Evolutionary conservation across 352 stramenopile species (phyloP), one percentile per base, ranked within the genome.

Genomic region (Phytopythium oedochilum): DNA sequence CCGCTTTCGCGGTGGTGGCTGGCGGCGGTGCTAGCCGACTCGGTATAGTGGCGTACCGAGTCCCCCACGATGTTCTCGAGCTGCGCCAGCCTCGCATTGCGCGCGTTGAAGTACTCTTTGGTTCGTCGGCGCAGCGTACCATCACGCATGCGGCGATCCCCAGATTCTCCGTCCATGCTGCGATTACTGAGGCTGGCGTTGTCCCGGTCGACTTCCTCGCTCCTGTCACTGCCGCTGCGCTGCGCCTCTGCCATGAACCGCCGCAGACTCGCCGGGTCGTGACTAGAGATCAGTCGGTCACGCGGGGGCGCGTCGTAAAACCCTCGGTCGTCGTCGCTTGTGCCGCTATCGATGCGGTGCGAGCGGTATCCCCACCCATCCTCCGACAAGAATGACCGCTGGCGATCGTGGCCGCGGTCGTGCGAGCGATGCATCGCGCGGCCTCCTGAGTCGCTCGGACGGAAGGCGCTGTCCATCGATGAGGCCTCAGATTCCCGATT

Each of bases 31-130:
- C 22, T 22, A 20, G 38, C 26, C 1, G 35, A 29, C n/a, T 57
- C 51, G 20, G 35, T 47, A 28, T 57, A 32, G 34, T 23, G 38
- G n/a, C 17, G 38, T 10, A 15, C 31, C 23, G 20, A 46, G 20
- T 20, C 38, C 11, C 32, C n/a, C 38, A 42, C 32, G 52, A 34
- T 32, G 56, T 32, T 49, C 38, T 51, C 57, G 18, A 75, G 49
- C 34, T 63, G 25, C 14, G 57, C 64, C 4, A 70, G 50, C 12
- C 55, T 54, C 38, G 68, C 64, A 44, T 75, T 73, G 5, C 64
- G 60, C 9, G 45, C 48, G 22, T 66, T 61, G 40, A 71, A 71
- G 28, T 72, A 70, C 23, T 68, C 29, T 10, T 61, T 65, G 31
- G 61, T 76, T 1, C 64, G 61, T 36, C 55, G 57, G 12, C 60